These are phyloP conservation scores for Talaromyces albobiverticillius DNA, from an alignment of 2,329 filamentous ascomycete genomes.

Conservation along the genomic window DNA sequence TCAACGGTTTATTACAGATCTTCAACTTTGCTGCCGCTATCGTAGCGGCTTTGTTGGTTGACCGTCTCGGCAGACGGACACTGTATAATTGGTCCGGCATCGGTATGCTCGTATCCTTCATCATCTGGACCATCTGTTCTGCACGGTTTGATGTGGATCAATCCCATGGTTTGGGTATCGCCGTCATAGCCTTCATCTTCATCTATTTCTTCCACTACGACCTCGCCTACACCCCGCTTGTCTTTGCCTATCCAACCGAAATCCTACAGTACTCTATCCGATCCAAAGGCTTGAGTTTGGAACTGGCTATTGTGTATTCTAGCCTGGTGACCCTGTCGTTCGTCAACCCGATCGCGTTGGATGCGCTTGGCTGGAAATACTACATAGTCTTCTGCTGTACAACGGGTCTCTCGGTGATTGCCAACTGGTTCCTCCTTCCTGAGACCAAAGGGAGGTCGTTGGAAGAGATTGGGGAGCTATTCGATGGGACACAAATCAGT, in stretches of 20 bases:
- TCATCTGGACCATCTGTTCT: slow-evolving; percentile 18
- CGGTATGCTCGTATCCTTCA: background rate
- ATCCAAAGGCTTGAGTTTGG: slow-evolving; percentile 52
- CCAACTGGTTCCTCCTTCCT: slow-evolving; percentile 25
- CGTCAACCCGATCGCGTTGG: slow-evolving; percentile 26
- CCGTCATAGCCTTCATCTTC: slow-evolving; percentile 14
- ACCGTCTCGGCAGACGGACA: background rate
- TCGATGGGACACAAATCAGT: too few relatives aligned
- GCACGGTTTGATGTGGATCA: slow-evolving; percentile 16
- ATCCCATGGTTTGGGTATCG: background rate
- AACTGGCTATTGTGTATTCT: slow-evolving; percentile 22
- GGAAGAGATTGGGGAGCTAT: slow-evolving; percentile 28
- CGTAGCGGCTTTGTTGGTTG: background rate
- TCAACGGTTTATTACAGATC: slow-evolving; percentile 36
- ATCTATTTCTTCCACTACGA: slow-evolving; percentile 12
- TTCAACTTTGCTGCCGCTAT: slow-evolving; percentile 17
- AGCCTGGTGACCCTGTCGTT: slow-evolving; percentile 24
- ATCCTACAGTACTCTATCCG: slow-evolving; percentile 53
- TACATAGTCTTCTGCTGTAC: too few relatives aligned
- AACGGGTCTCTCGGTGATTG: too few relatives aligned
- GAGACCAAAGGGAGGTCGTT: slow-evolving; percentile 29
- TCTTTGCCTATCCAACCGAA: slow-evolving; percentile 54
- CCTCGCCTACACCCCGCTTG: slow-evolving; percentile 34
- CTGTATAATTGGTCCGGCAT: background rate
- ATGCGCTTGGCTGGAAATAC: too few relatives aligned